Conservation (phyloP, 1,284 basidiomycete genomes). For the Cryptococcus jaspeensis region DNA sequence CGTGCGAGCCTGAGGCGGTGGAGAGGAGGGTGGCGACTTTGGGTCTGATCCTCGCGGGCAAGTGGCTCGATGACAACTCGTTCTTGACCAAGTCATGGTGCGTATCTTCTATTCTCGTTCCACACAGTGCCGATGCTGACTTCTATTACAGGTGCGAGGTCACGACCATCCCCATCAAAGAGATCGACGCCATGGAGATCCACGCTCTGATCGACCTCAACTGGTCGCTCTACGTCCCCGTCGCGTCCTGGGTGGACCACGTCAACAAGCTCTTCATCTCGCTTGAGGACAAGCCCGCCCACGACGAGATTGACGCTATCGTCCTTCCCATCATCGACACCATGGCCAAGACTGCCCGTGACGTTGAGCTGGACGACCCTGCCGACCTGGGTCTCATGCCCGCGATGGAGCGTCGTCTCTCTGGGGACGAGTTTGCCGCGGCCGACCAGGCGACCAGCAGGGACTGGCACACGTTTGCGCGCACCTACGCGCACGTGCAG, state of each 20-base stretch:
- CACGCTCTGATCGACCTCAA: slow-evolving; percentile 32
- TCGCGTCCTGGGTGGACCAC: slow-evolving; percentile 31
- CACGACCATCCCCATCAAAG: slow-evolving; percentile 31
- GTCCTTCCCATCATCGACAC: slow-evolving; percentile 17
- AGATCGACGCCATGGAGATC: slow-evolving; percentile 38
- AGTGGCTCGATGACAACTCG: slow-evolving; percentile 89
- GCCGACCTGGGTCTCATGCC: neutral
- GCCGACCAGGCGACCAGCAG: slow-evolving; percentile 25
- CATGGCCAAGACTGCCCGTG: slow-evolving; percentile 26
- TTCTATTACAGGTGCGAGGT: slow-evolving; percentile 24
- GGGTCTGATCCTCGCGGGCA: slow-evolving; percentile 85
- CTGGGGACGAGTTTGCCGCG: slow-evolving; percentile 15
- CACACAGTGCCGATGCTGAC: neutral
- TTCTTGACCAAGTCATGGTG: slow-evolving; percentile 91
- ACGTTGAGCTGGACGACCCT: slow-evolving; percentile 21
- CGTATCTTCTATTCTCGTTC: slow-evolving; percentile 31
- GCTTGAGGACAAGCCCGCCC: slow-evolving; percentile 13
- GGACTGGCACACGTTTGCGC: slow-evolving; percentile 23
- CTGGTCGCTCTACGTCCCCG: slow-evolving; percentile 33
- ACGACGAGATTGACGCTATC: slow-evolving; percentile 13
- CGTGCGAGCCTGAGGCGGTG: slow-evolving; percentile 56
- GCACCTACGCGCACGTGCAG: slow-evolving; percentile 13
- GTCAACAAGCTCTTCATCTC: slow-evolving; percentile 24
- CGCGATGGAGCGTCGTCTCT: slow-evolving; percentile 4
- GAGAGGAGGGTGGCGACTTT: slow-evolving; percentile 59